Percentiles rank a stretch among this genome's conserved stretches.
These are phyloP conservation scores for Kwoniella dejecticola DNA, from an alignment of 768 basidiomycete species.

Conservation along the genomic window DNA sequence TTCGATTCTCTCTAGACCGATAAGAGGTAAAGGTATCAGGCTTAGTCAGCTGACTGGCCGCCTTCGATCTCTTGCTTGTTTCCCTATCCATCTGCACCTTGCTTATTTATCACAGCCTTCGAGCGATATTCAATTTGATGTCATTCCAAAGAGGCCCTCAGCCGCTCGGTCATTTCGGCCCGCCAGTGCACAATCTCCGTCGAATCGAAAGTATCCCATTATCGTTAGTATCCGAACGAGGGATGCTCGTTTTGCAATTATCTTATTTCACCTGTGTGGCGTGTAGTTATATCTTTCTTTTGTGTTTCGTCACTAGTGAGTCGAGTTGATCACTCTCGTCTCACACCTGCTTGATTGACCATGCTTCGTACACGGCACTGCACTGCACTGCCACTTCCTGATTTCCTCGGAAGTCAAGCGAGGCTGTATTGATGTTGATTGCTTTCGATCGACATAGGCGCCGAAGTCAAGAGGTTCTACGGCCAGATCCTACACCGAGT, in stretches of 20 bases:
- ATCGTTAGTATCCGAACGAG: slow-evolving; percentile 15
- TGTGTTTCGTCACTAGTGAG: slow-evolving; percentile 54
- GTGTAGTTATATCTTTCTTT: slow-evolving; percentile 49
- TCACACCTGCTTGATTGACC: too few species aligned
- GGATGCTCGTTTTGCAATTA: slow-evolving; percentile 28
- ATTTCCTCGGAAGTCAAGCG: too few species aligned
- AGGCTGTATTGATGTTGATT: too few species aligned
- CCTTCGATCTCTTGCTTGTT: too few species aligned
- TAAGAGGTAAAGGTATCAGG: too few species aligned
- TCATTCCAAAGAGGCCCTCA: slow-evolving; percentile 48
- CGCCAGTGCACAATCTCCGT: slow-evolving; percentile 31
- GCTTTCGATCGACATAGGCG: too few species aligned
- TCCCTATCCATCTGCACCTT: not conserved
- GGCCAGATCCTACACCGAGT: slow-evolving; percentile 24
- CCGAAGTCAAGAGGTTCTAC: slow-evolving; percentile 48
- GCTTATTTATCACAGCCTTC: slow-evolving; percentile 43
- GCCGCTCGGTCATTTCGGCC: slow-evolving; percentile 37
- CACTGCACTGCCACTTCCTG: too few species aligned
- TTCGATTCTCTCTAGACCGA: not conserved
- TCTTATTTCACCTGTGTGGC: slow-evolving; percentile 50
- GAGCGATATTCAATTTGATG: slow-evolving; percentile 53
- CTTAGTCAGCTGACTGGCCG: too few species aligned
- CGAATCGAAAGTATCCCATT: slow-evolving; percentile 33
- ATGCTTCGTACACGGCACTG: too few species aligned
- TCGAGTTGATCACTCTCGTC: slow-evolving; percentile 1